Conservation (phyloP, 768 basidiomycete genomes). For the Tylopilus felleus region DNA sequence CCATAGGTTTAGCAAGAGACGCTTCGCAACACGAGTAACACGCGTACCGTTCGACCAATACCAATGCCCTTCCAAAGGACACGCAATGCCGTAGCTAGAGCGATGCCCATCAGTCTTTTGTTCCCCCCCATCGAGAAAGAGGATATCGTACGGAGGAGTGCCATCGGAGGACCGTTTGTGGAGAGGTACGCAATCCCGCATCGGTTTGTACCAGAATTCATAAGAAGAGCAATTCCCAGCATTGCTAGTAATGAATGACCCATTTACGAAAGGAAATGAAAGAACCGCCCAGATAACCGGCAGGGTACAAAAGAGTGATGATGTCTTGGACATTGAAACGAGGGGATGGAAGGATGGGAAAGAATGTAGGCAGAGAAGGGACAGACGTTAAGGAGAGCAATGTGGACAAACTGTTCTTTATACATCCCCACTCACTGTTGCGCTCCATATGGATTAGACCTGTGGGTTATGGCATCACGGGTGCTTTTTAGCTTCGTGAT, state of each 20-base stretch:
- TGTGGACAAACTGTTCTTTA: neutral
- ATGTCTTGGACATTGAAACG: conserved; percentile 3
- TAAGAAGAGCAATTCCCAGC: conserved; percentile 13
- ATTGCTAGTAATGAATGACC: conserved; percentile 3
- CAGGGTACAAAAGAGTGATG: neutral
- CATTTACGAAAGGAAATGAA: conserved; percentile 10
- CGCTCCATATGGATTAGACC: neutral
- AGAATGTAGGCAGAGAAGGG: neutral
- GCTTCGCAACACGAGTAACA: neutral
- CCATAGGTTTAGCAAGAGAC: neutral
- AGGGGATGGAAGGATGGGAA: conserved; percentile 5
- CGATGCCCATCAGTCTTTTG: neutral
- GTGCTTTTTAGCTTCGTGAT: neutral
- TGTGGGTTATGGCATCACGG: neutral
- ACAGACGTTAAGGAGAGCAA: neutral
- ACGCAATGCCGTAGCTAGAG: conserved; percentile 8
- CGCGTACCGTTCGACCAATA: conserved; percentile 18
- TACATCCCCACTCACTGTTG: neutral
- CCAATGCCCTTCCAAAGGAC: conserved; percentile 7
- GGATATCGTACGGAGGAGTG: conserved; percentile 15
- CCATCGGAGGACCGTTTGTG: neutral
- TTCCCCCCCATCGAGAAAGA: neutral
- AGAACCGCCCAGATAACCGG: conserved; percentile 1
- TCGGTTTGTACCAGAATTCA: conserved; percentile 16
- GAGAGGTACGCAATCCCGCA: conserved; percentile 9